Conservation (phyloP, 2,329 filamentous ascomycete genomes). For the Diplodia intermedia region DNA sequence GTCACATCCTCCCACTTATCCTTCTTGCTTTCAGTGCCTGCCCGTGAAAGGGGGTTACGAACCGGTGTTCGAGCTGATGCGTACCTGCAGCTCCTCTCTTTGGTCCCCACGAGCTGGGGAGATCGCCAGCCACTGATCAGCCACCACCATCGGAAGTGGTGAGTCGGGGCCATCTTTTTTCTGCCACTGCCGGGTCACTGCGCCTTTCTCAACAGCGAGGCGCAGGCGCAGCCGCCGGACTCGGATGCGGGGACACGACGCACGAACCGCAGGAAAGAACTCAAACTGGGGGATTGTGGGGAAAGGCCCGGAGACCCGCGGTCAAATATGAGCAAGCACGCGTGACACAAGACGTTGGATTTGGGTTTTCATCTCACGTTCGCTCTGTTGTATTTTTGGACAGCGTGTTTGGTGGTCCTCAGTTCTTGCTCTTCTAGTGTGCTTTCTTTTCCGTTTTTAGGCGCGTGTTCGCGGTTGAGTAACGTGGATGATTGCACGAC, state of each 20-base stretch:
- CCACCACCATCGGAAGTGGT: neutral
- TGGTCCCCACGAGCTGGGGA: neutral
- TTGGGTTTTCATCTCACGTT: constrained; percentile 1
- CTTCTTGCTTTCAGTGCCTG: neutral
- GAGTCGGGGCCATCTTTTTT: neutral
- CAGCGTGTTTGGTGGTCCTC: neutral
- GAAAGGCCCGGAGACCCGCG: neutral
- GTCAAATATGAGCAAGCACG: neutral
- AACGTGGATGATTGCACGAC: neutral
- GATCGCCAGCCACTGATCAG: neutral
- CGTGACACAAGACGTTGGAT: constrained; percentile 16
- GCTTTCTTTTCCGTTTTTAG: neutral
- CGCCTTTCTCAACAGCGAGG: neutral
- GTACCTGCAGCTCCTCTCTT: neutral
- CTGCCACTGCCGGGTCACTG: neutral
- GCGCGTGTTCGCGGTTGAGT: neutral
- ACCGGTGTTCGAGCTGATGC: neutral
- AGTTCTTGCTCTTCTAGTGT: neutral
- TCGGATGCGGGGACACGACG: neutral
- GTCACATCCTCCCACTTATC: neutral
- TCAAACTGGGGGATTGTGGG: neutral
- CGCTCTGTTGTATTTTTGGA: neutral
- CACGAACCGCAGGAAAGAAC: neutral
- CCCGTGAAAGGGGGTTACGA: neutral
- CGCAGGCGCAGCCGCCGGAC: neutral